Evolutionary conservation across 2,329 filamentous ascomycete genomes (phyloP), one percentile per base, ranked within the genome.

Genomic region (Hypoxylon sp.): DNA sequence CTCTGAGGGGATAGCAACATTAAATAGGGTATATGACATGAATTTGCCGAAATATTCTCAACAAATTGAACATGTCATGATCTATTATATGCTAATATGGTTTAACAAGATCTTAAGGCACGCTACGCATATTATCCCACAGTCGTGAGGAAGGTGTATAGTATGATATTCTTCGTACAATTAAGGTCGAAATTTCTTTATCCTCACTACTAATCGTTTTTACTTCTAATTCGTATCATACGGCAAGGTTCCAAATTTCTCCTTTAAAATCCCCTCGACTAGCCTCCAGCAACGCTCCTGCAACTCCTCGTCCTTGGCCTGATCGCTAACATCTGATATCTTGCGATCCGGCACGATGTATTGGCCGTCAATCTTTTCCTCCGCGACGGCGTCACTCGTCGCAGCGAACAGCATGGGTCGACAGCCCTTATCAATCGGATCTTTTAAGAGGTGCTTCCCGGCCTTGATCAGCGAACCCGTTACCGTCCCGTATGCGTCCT

Each of bases 281-380:
- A 85, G 67, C 40, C 71, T 76, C 82, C 82, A 84, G 49, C 83
- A 70, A 4, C 76, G 79, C 56, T 82, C 77, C 4, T 78, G 76
- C 60, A 85, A 66, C 38, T 75, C 74, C 44, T 80, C 78, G 60
- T 83, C 79, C 66, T 78, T 73, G 1, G 79, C 81, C 65, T 83
- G 77, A 7, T 75, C 78, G 2, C 77, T 79, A 2, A 79, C 76
- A 18, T 80, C 78, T 1, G 77, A 78, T 2, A 83, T 77, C 72
- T 83, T 84, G 14, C 80, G 74, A 64, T 85, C 82, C 2, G 83
- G 82, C 12, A 85, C 77, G 52, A 85, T 79, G 64, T 85, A 85
- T 60, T 75, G 70, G 1, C 81, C 82, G 63, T 82, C 80, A 8
- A 85, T 78, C 26, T 76, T 74, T 44, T 84, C 78, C 49, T 76